Base-by-base conservation (phyloP, 1,139 yeast species). In the Saccharomycopsis hybrid region DNA sequence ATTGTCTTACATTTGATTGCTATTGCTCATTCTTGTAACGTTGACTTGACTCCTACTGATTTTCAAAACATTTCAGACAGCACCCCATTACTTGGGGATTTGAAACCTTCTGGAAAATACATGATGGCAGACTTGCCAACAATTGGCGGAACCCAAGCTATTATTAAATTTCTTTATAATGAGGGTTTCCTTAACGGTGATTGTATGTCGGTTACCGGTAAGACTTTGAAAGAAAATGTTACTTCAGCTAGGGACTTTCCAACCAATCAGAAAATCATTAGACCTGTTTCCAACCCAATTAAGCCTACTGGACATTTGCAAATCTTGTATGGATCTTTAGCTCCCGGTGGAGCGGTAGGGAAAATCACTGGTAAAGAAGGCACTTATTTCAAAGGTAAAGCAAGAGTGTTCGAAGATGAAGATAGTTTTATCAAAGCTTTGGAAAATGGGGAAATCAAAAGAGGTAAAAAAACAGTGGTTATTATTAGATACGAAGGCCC, bases 281-380 rank as follows among this genome's bases (percentile, higher is more conserved):
- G 77, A 63, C 83, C 94, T 32, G 65, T 90, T 40, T 67, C 81
- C 40, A 76, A 84, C 57, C 98, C 98, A 58, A 77, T 92, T 69
- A 92, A 92, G 74, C 71, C 85, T 54, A 85, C 73, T 59, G 98
- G 98, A 53, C 98, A 92, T 67, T 76, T 92, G 65, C 98, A 92
- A 72, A 87, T 92, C 63, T 76, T 92, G 60, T 83, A 82, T 63
- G 98, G 98, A 55, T 72, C 95, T 44, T 77, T 92, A 60, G 98
- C 98, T 31, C 98, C 98, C 59, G 97, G 94, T 54, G 96, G 97
- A 60, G 78, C 97, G 36, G 97, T 92, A 54, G 98, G 95, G 61
- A 92, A 92, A 73, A 92, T 92, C 65, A 92, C 98, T 50, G 98
- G 98, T 70, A 92, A 92, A 72, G 98, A 92, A 73, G 98, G 98